Evolutionary conservation across 2,329 filamentous ascomycete species (phyloP), one percentile per base, ranked within the genome.

Genomic region (Colletotrichum caudatum): DNA sequence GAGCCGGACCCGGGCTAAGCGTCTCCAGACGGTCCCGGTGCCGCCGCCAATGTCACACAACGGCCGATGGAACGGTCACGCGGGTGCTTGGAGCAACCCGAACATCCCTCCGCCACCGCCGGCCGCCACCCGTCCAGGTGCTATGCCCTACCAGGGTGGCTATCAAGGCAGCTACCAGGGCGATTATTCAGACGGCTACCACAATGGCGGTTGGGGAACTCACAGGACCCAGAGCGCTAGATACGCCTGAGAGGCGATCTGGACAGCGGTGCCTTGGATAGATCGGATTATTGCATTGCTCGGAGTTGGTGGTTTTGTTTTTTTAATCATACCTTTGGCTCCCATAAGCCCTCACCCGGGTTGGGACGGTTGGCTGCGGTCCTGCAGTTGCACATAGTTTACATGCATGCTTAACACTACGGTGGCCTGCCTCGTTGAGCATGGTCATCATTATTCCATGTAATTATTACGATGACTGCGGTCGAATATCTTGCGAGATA

Each of bases 1-100:
- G 54, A 71, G 29, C 37, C 66, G 70, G 41, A 51, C 56, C 35
- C 61, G 53, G 75, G 74, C 53, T 76, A 73, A 71, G 77, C 73
- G 58, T 71, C 72, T 75, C 44, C 80, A 78, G 69, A 71, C 75
- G 14, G 54, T 69, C 5, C 60, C 60, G 18, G 53, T 48, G 37
- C 74, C 73, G 48, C 74, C 74, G 20, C 74, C 75, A 35, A 73
- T 68, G 39, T 53, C 66, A 41, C 67, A 66, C 56, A 57, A 46
- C 51, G 23, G 60, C 48, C 48, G 48, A 3, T 76, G 74, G 74
- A 73, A 75, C 48, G 71, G 70, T 23, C 73, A 75, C 66, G 74
- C 73, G 37, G 74, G 72, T 2, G 65, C 64, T 16, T 74, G 69
- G 69, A 51, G 51, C 29, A 62, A 69, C 12, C 48, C 64, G 39